A percentile compares a stretch with the other conserved stretches of the same genome.
Evolutionary conservation across 805 yeast species (phyloP).

Genomic region (Candida suzukii): DNA sequence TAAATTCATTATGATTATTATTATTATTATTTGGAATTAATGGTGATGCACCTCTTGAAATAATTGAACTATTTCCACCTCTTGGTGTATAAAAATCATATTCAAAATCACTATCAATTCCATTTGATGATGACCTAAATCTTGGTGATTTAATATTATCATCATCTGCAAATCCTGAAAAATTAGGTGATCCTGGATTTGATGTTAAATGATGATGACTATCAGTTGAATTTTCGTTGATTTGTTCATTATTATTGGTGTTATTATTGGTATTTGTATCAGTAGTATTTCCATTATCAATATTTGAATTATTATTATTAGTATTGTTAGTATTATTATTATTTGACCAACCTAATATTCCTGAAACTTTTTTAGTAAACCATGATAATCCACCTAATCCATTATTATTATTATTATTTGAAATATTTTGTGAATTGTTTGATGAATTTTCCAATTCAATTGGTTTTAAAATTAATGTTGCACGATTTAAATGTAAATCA

Average conservation of each 20-base stretch:
- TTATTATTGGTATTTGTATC: neutral
- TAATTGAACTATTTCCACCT: slow-evolving; percentile 8
- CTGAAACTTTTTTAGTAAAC: slow-evolving; percentile 16
- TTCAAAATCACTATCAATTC: slow-evolving; percentile 14
- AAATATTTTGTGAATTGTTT: neutral
- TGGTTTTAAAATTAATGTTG: slow-evolving; percentile 71
- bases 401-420: slow-evolving; percentile 2
- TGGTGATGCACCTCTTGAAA: slow-evolving; percentile 16
- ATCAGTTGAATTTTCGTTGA: too few relatives aligned
- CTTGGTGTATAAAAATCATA: slow-evolving; percentile 18
- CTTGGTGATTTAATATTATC: neutral
- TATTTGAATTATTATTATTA: neutral
- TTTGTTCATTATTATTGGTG: neutral
- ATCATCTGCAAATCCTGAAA: neutral
- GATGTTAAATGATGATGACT: too few relatives aligned
- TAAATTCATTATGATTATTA: neutral
- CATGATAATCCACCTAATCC: slow-evolving; percentile 11
- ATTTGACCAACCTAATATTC: slow-evolving; percentile 1
- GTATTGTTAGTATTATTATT: neutral
- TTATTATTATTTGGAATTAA: neutral
- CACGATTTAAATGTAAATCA: slow-evolving; percentile 54
- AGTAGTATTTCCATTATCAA: neutral
- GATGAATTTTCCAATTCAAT: slow-evolving; percentile 20
- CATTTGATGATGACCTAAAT: slow-evolving; percentile 2
- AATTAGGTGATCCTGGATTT: too few relatives aligned